A percentile compares a stretch with the other conserved stretches of the same genome.
Evolutionary conservation across 1,284 basidiomycete genomes (phyloP).

Genomic region (Ceratobasidium sp.): DNA sequence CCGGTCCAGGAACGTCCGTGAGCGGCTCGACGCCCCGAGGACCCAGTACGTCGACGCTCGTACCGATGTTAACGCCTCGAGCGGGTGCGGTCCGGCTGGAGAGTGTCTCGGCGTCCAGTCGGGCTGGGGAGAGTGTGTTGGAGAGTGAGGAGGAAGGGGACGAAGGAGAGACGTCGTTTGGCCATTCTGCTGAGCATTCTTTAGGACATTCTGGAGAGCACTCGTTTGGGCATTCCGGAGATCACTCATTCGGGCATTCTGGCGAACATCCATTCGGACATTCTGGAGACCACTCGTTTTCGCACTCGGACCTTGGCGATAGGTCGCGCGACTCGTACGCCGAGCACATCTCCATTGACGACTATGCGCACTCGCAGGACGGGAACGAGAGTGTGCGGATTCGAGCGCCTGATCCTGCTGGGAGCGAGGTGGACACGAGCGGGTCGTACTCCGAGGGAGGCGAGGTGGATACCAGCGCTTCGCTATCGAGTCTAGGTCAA

Average conservation of each 20-base stretch:
- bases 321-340: slow-evolving; percentile 54
- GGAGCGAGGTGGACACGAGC: slow-evolving; percentile 68
- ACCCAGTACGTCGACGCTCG: slow-evolving; percentile 40
- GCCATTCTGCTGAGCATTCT: slow-evolving; percentile 47
- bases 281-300: slow-evolving; percentile 4
- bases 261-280: not conserved
- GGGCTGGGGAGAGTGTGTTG: slow-evolving; percentile 1
- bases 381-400: slow-evolving; percentile 52
- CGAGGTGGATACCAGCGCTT: slow-evolving; percentile 53
- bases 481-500: slow-evolving; percentile 83
- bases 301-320: slow-evolving; percentile 27
- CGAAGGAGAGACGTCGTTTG: slow-evolving; percentile 53
- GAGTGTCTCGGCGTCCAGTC: not conserved
- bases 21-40: slow-evolving; percentile 34
- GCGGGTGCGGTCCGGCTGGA: slow-evolving; percentile 19
- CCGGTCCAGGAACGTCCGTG: slow-evolving; percentile 9
- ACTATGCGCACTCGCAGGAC: slow-evolving; percentile 57
- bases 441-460: slow-evolving; percentile 34
- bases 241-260: slow-evolving; percentile 30
- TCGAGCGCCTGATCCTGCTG: slow-evolving; percentile 62
- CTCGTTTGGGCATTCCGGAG: slow-evolving; percentile 60
- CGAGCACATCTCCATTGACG: slow-evolving; percentile 59
- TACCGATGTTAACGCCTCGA: slow-evolving; percentile 31
- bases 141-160: slow-evolving; percentile 48
- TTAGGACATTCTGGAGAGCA: slow-evolving; percentile 44